Percentiles rank a stretch among this genome's conserved stretches.
Evolutionary conservation across 2,329 filamentous ascomycete species (phyloP).

Genomic region (Madurella fahalii): DNA sequence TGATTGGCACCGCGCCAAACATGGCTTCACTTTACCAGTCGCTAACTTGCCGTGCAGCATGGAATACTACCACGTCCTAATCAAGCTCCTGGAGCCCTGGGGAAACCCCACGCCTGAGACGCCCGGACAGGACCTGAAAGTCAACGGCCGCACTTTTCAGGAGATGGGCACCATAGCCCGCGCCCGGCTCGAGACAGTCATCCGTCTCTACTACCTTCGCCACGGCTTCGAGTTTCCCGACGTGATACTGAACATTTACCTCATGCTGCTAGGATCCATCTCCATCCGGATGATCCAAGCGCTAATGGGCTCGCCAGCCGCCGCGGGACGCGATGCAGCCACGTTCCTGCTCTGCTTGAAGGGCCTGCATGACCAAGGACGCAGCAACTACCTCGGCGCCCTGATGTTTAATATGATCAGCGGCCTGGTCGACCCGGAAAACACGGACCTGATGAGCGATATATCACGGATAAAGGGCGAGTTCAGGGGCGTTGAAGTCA

Average conservation of each 20-base stretch:
- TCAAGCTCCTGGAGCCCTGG: slow-evolving; percentile 9
- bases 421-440: neutral
- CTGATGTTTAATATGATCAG: slow-evolving; percentile 6
- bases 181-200: slow-evolving; percentile 13
- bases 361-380: slow-evolving; percentile 13
- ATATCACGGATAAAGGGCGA: neutral
- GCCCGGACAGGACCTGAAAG: neutral
- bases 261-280: slow-evolving; percentile 10
- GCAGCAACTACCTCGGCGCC: slow-evolving; percentile 5
- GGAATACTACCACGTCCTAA: slow-evolving; percentile 5
- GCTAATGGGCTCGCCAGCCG: neutral
- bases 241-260: slow-evolving; percentile 7
- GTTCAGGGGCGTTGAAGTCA: neutral
- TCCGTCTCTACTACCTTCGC: slow-evolving; percentile 16
- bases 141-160: neutral
- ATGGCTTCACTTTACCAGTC: neutral
- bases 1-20: too few relatives aligned
- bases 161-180: slow-evolving; percentile 3
- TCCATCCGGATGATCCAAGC: slow-evolving; percentile 6
- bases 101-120: too few relatives aligned
- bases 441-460: neutral
- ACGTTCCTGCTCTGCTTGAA: slow-evolving; percentile 16
- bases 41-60: neutral
- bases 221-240: slow-evolving; percentile 14
- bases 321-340: slow-evolving; percentile 3